These are phyloP conservation scores for Lophiotrema nucula DNA, from an alignment of 495 filamentous ascomycete species.

Conservation along the genomic window DNA sequence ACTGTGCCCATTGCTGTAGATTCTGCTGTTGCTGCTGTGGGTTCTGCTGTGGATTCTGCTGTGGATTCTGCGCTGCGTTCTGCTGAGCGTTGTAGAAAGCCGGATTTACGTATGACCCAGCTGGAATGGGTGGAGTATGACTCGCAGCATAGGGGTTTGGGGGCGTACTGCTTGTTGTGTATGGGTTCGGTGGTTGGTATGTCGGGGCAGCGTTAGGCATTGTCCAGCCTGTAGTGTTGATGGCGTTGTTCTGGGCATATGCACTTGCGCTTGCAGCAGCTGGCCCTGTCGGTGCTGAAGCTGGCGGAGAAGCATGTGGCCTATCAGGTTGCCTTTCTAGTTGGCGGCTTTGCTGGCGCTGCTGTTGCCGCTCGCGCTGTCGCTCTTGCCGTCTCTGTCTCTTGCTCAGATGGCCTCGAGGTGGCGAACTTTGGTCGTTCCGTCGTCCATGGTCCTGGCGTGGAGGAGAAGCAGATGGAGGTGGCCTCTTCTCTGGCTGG, in stretches of 20 bases:
- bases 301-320: not conserved
- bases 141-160: not conserved
- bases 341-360: not conserved
- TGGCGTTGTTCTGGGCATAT: slow-evolving; percentile 11
- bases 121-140: slow-evolving; percentile 1
- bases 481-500: slow-evolving; percentile 9
- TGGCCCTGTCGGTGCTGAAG: not conserved
- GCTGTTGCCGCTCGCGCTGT: not conserved
- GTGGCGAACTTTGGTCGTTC: not conserved
- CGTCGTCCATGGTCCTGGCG: slow-evolving; percentile 1
- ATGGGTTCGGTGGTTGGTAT: not conserved
- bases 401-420: not conserved
- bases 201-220: not conserved
- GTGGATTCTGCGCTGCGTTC: not conserved
- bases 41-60: not conserved
- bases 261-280: slow-evolving; percentile 12
- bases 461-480: slow-evolving; percentile 7
- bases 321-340: too few species aligned
- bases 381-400: not conserved
- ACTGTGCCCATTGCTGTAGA: slow-evolving; percentile 20
- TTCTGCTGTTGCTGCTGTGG: slow-evolving; percentile 8
- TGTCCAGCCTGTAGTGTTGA: not conserved
- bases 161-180: not conserved
- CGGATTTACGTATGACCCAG: slow-evolving; percentile 18
- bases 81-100: slow-evolving; percentile 6